Conservation (phyloP, 2,329 filamentous ascomycete species). For the Apiospora pterosperma region DNA sequence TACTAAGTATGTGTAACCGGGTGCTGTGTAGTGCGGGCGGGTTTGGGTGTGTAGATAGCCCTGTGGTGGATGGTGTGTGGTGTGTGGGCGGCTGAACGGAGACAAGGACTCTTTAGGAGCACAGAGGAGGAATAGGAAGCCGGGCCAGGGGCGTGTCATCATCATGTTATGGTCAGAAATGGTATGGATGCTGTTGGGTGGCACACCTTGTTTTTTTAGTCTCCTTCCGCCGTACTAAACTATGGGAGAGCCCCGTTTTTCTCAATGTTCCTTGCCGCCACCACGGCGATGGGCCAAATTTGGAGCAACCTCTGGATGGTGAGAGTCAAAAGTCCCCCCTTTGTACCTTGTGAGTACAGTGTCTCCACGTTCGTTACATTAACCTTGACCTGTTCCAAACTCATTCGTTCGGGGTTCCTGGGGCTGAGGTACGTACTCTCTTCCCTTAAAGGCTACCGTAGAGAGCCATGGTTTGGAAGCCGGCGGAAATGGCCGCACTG, state of each 20-base stretch:
- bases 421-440: not conserved
- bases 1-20: slow-evolving; percentile 10
- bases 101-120: not conserved
- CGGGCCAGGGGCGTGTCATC: not conserved
- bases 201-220: slow-evolving; percentile 2
- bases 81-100: slow-evolving; percentile 1
- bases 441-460: not conserved
- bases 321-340: not conserved
- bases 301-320: slow-evolving; percentile 9
- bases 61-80: not conserved
- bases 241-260: slow-evolving; percentile 3
- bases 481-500: slow-evolving; percentile 1
- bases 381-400: slow-evolving; percentile 3
- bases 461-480: not conserved
- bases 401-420: slow-evolving; percentile 1
- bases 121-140: not conserved
- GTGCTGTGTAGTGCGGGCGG: not conserved
- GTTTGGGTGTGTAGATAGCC: not conserved
- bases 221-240: slow-evolving; percentile 2
- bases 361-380: slow-evolving; percentile 2
- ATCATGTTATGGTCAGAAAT: not conserved
- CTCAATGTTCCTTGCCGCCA: slow-evolving; percentile 4
- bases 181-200: not conserved
- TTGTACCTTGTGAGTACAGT: not conserved
- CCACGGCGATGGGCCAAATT: slow-evolving; percentile 11